Percentiles rank a stretch among this genome's conserved stretches.
Conservation (phyloP, 1,284 basidiomycete genomes). For the Puccinia horiana region DNA sequence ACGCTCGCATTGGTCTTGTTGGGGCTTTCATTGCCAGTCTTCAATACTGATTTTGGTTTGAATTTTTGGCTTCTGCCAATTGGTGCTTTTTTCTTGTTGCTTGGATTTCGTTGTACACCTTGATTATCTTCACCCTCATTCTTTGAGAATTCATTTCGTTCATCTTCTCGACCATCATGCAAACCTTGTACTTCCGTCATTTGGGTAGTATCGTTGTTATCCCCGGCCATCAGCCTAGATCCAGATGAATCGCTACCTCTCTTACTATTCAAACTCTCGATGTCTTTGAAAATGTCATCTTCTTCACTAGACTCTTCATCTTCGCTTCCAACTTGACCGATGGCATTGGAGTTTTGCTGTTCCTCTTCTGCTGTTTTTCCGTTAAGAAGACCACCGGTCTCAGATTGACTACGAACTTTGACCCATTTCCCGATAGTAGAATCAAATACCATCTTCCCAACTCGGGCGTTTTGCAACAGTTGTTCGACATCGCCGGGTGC, state of each 20-base stretch:
- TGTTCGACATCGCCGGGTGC: conserved; percentile 47
- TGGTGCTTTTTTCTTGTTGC: background rate
- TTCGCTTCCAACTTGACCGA: background rate
- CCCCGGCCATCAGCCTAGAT: background rate
- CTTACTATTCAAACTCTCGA: conserved; percentile 49
- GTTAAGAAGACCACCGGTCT: conserved; percentile 9
- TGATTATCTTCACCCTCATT: background rate
- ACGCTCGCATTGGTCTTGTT: background rate
- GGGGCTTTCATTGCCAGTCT: conserved; percentile 15
- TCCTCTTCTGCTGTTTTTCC: conserved; percentile 18
- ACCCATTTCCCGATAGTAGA: conserved; percentile 47
- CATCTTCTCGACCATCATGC: background rate
- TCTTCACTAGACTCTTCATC: conserved; percentile 47
- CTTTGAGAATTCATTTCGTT: background rate
- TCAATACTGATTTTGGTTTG: conserved; percentile 48
- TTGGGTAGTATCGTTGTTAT: background rate
- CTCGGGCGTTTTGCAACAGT: conserved; percentile 38
- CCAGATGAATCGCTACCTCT: conserved; percentile 34
- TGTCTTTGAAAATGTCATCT: conserved; percentile 50
- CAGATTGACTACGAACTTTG: conserved; percentile 34
- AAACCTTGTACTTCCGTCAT: background rate
- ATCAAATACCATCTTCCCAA: conserved; percentile 49
- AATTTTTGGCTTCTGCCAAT: conserved; percentile 10
- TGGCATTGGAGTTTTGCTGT: background rate
- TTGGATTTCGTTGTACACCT: background rate